These are phyloP conservation scores for Hydrangea macrophylla DNA, from an alignment of 148 eudicot species.

Conservation along the genomic window DNA sequence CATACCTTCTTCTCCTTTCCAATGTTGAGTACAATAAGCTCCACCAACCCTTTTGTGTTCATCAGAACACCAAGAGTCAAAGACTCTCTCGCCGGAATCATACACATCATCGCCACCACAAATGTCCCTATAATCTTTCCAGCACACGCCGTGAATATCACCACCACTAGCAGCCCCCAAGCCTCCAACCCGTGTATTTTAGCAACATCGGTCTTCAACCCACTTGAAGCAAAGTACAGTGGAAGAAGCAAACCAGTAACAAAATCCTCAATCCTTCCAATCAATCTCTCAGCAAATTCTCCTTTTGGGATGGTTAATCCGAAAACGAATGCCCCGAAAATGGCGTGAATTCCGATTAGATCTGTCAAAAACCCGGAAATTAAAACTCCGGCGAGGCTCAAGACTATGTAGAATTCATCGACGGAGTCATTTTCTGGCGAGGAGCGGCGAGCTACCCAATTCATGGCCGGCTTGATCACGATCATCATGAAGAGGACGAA, in stretches of 20 bases:
- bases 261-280: constrained; percentile 48
- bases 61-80: constrained; percentile 46
- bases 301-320: constrained; percentile 46
- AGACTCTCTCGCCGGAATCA: constrained; percentile 35
- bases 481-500: constrained; percentile 26
- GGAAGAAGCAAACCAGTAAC: constrained; percentile 43
- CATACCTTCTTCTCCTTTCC: constrained; percentile 51
- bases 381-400: constrained; percentile 36
- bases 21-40: constrained; percentile 56
- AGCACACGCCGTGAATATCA: constrained; percentile 33
- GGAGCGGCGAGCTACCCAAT: constrained; percentile 20
- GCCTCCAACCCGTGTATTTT: constrained; percentile 39
- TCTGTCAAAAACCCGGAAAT: constrained; percentile 51
- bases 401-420: constrained; percentile 33
- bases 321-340: constrained; percentile 49
- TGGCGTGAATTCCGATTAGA: constrained; percentile 47
- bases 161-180: constrained; percentile 48
- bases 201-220: constrained; percentile 48
- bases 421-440: constrained; percentile 26
- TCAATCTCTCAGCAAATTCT: constrained; percentile 28
- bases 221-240: constrained; percentile 50
- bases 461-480: constrained; percentile 19
- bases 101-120: constrained; percentile 25
- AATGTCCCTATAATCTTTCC: constrained; percentile 54
- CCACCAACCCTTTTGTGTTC: constrained; percentile 60